Base-by-base conservation (phyloP, 2,329 filamentous ascomycete species). In the Hirsutella thompsonii region DNA sequence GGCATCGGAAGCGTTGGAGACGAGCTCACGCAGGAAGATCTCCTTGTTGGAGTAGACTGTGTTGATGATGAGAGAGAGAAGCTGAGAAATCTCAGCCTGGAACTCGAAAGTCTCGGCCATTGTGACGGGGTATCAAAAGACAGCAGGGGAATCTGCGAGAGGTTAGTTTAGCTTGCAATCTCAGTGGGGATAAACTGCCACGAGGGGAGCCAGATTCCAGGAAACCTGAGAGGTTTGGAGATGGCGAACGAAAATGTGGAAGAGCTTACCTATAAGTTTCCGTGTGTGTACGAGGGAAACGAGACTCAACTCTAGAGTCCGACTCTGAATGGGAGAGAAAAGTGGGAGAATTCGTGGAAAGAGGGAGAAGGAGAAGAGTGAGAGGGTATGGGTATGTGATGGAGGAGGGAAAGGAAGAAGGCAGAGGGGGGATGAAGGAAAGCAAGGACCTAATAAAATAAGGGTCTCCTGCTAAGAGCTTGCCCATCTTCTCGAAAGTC, bases 41-140 rank as follows among this genome's bases (percentile, higher is more conserved):
- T 96, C 92, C 79, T 98, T 98, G 83, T 98, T 98, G 57, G 89
- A 95, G 79, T 96, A 98, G 74, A 98, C 92, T 54, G 92, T 96
- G 85, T 98, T 98, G 80, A 98, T 98, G 72, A 98, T 98, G 66
- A 98, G 85, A 56, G 83, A 88, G 64, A 98, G 84, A 54, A 98
- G 86, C 86, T 98, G 92, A 84, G 90, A 96, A 66, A 98, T 98
- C 85, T 98, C 92, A 83, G 92, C 92, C 83, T 98, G 92, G 77
- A 96, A 98, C 83, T 96, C 90, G 74, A 98, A 98, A 56, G 89
- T 95, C 76, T 96, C 89, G 68, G 87, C 70, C 86, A 94, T 94
- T 66, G 65, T 84, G 69, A 61, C 60, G 67, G 23, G 63, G 55
- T 64, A 63, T 62, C 56, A 58, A 58, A 29, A 42, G n/a, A 34